phyloP scores from a whole-genome alignment of 1,284 basidiomycete genomes.

The Pseudozyma hubeiensis region DNA sequence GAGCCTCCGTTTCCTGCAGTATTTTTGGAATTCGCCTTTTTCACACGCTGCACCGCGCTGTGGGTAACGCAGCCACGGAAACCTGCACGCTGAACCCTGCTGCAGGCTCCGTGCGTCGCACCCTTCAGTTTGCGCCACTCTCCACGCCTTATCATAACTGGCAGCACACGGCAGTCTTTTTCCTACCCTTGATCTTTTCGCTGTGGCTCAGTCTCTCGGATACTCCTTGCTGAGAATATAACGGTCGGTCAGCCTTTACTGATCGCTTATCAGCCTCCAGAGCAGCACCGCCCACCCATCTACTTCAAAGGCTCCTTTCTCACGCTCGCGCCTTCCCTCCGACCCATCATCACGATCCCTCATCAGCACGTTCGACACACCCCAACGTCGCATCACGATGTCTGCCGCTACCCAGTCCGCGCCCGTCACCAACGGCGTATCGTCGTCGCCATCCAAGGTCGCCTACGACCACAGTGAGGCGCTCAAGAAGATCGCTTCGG shows the following conservation, averaged over 20 bases:
- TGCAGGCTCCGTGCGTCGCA: slow-evolving; percentile 9
- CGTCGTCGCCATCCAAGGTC: slow-evolving; percentile 40
- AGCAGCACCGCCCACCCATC: neutral
- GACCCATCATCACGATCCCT: neutral
- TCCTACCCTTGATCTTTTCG: neutral
- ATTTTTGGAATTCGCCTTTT: neutral
- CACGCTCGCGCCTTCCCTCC: neutral
- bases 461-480: slow-evolving; percentile 55
- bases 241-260: slow-evolving; percentile 1
- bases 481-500: slow-evolving; percentile 51
- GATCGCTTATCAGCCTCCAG: neutral
- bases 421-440: slow-evolving; percentile 36
- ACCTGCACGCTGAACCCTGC: slow-evolving; percentile 1
- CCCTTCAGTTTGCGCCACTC: slow-evolving; percentile 20
- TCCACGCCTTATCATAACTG: slow-evolving; percentile 6
- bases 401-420: slow-evolving; percentile 51
- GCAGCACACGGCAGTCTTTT: neutral
- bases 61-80: neutral
- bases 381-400: slow-evolving; percentile 15
- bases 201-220: neutral
- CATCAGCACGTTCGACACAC: slow-evolving; percentile 4
- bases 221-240: neutral
- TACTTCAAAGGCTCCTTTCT: neutral
- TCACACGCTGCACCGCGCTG: slow-evolving; percentile 6
- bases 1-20: too few relatives aligned